Percentiles rank a stretch among this genome's conserved stretches.
Conservation (phyloP, 1,284 basidiomycete species). For the Xerocomus amazonicus region DNA sequence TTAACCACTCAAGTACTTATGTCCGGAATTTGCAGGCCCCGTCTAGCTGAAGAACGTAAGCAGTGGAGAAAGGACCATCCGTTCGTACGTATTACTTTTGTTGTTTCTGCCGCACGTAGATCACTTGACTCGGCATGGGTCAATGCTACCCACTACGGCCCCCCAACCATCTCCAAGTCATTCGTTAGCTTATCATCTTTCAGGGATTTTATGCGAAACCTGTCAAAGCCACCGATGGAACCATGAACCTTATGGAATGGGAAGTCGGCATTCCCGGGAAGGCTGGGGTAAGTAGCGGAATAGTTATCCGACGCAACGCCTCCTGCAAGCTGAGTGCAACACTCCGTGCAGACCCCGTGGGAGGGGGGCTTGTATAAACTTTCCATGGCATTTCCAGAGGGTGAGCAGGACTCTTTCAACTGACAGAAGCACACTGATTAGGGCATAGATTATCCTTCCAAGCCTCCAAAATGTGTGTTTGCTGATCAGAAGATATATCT, state of each 20-base stretch:
- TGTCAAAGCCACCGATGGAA: slow-evolving; percentile 83
- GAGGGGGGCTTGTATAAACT: slow-evolving; percentile 94
- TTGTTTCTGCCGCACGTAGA: slow-evolving; percentile 1
- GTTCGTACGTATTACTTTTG: slow-evolving; percentile 65
- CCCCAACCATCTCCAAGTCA: not conserved
- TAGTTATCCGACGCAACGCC: slow-evolving; percentile 10
- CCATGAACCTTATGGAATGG: slow-evolving; percentile 97
- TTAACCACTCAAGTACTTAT: slow-evolving; percentile 52
- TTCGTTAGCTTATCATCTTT: slow-evolving; percentile 6
- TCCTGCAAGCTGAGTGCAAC: slow-evolving; percentile 14
- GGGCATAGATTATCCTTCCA: slow-evolving; percentile 83
- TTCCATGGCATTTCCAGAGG: slow-evolving; percentile 92
- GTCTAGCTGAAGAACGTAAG: slow-evolving; percentile 95
- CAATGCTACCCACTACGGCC: not conserved
- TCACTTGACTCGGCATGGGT: slow-evolving; percentile 2
- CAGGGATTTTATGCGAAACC: slow-evolving; percentile 98
- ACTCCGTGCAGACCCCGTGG: slow-evolving; percentile 80
- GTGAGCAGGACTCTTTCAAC: slow-evolving; percentile 37
- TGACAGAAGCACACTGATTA: slow-evolving; percentile 2
- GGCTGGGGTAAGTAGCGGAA: slow-evolving; percentile 54
- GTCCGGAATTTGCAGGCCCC: slow-evolving; percentile 81
- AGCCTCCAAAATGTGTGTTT: slow-evolving; percentile 87
- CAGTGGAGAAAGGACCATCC: slow-evolving; percentile 99
- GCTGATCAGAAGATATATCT: not conserved
- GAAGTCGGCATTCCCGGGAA: slow-evolving; percentile 96